Evolutionary conservation across 2,329 filamentous ascomycete genomes (phyloP), one percentile per base, ranked within the genome.

Genomic region (Trichoderma cornu-damae): DNA sequence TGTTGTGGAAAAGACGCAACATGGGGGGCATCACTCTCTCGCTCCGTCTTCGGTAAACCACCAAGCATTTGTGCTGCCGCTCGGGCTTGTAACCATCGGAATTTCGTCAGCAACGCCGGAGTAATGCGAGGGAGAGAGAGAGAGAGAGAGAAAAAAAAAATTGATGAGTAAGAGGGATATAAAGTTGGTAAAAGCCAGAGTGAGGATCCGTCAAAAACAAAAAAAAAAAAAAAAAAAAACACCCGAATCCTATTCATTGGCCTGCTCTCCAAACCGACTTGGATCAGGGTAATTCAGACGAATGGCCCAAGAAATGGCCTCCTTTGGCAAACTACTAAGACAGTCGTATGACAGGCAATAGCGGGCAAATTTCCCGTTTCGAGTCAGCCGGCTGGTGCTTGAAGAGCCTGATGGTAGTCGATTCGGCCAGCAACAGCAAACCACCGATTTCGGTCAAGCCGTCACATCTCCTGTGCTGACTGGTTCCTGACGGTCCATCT

Each of bases 1-100:
- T 57, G 30, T 20, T 11, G 11, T 30, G 42, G 16, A 48, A 26
- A n/a, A 42, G 24, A 22, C 24, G 48, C 11, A 48, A 51, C 40
- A 58, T 58, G 56, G 42, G 47, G 56, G 56, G 32, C 26, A 22
- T 24, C 32, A 14, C 2, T 46, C 37, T 32, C 9, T 38, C 24
- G 30, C 48, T 53, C 56, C 48, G 56, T 53, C 42, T 58, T 58
- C 48, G 56, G 56, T 58, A 34, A 54, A 24, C 40, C 42, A 28
- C 9, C 37, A 28, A 22, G 28, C 26, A 4, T 42, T 40, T 18
- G 38, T 24, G 28, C 32, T 34, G 30, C n/a, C 26, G 24, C 24
- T 9, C 35, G 34, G 35, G 24, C 26, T n/a, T 42, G 34, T 40
- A 38, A 48, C 20, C 44, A n/a, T 40, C 22, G 43, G 34, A 35